phyloP scores from a whole-genome alignment of 2,329 filamentous ascomycete genomes.

The Lachnellula occidentalis region DNA sequence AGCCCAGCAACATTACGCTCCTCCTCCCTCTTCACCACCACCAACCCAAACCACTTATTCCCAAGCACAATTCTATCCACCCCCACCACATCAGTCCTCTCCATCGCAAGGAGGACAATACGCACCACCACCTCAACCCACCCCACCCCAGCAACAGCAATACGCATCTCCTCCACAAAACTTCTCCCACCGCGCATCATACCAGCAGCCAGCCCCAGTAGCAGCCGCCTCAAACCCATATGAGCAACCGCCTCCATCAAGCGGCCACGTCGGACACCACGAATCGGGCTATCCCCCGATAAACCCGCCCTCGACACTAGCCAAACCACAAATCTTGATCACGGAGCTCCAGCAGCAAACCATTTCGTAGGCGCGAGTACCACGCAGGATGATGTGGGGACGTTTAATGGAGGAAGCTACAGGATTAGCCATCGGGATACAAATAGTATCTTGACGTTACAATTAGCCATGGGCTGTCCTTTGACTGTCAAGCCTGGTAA shows the following conservation, averaged over 20 bases:
- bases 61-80: constrained; percentile 29
- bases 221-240: background rate
- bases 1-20: constrained; percentile 27
- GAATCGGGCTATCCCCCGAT: constrained; percentile 21
- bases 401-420: constrained; percentile 93
- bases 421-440: constrained; percentile 87
- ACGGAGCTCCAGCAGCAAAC: constrained; percentile 34
- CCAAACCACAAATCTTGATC: constrained; percentile 30
- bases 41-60: constrained; percentile 20
- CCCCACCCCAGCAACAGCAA: constrained; percentile 20
- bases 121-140: constrained; percentile 28
- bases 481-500: constrained; percentile 70
- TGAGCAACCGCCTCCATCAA: constrained; percentile 9
- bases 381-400: constrained; percentile 80
- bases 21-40: constrained; percentile 28
- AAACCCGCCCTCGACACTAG: constrained; percentile 30
- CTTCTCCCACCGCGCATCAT: constrained; percentile 32
- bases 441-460: constrained; percentile 84
- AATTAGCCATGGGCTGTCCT: constrained; percentile 84
- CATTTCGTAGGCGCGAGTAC: constrained; percentile 61
- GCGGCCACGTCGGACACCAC: constrained; percentile 16
- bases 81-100: constrained; percentile 29
- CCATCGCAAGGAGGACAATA: constrained; percentile 18
- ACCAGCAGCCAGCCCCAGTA: constrained; percentile 22
- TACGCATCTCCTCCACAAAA: constrained; percentile 20